Percentiles rank a stretch among this genome's conserved stretches.
Conservation (phyloP, 768 basidiomycete genomes). For the Nidularia sp. region DNA sequence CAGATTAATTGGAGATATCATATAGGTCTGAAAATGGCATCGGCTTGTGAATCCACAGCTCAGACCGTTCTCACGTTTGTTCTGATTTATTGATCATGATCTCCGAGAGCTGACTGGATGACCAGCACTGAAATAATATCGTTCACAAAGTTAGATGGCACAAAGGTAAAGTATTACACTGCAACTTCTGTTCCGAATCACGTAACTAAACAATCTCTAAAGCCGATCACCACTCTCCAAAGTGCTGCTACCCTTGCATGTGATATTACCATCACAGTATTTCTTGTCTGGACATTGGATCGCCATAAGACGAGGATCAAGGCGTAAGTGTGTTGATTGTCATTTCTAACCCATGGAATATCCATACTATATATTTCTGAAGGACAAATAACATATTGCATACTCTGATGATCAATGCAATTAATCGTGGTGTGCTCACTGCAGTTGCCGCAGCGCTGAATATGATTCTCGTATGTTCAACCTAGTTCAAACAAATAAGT, state of each 20-base stretch:
- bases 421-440: constrained; percentile 15
- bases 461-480: constrained; percentile 10
- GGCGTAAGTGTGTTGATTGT: constrained; percentile 1
- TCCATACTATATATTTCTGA: neutral
- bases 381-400: constrained; percentile 14
- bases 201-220: neutral
- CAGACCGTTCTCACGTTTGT: neutral
- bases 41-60: too few relatives aligned
- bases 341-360: neutral
- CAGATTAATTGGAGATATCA: neutral
- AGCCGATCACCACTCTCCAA: constrained; percentile 8
- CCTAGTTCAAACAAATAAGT: too few relatives aligned
- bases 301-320: constrained; percentile 6
- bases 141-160: constrained; percentile 8
- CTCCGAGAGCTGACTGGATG: neutral
- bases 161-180: neutral
- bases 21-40: neutral
- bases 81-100: neutral
- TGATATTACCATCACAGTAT: constrained; percentile 10
- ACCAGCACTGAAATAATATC: constrained; percentile 5
- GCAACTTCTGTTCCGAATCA: neutral
- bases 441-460: constrained; percentile 11
- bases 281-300: constrained; percentile 6
- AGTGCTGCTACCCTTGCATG: constrained; percentile 7
- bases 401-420: constrained; percentile 12